Evolutionary conservation across 2,329 filamentous ascomycete genomes (phyloP).

Genomic region (Paracoccidioides lutzii): DNA sequence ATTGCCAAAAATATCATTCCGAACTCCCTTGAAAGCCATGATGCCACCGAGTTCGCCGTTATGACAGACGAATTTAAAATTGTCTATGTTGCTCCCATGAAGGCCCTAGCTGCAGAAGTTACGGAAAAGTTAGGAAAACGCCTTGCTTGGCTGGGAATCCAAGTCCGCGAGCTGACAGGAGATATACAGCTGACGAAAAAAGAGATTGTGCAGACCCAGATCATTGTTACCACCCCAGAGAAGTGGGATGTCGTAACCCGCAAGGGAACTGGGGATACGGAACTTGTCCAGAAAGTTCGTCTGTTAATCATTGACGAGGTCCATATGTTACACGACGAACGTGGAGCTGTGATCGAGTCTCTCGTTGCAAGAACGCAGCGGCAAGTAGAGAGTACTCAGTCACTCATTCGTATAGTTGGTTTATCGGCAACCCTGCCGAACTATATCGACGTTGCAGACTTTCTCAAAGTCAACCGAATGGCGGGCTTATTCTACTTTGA

Average conservation of each 20-base stretch:
- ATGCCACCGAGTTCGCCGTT: conserved; percentile 69
- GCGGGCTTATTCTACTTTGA: conserved; percentile 96
- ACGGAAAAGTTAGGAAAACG: conserved; percentile 88
- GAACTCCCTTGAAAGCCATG: conserved; percentile 60
- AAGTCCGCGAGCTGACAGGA: conserved; percentile 86
- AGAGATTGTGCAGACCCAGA: conserved; percentile 90
- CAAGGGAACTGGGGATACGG: conserved; percentile 93
- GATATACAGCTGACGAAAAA: conserved; percentile 98
- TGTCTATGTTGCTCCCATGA: conserved; percentile 98
- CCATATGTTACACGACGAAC: conserved; percentile 97
- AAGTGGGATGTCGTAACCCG: conserved; percentile 99
- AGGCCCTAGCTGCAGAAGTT: conserved; percentile 89
- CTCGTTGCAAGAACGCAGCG: conserved; percentile 88
- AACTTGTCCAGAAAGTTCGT: conserved; percentile 92
- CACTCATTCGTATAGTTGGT: conserved; percentile 87
- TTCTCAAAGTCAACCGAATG: conserved; percentile 86
- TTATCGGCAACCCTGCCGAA: conserved; percentile 93
- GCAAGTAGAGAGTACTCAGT: conserved; percentile 96
- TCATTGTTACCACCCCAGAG: conserved; percentile 96
- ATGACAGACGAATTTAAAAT: conserved; percentile 87
- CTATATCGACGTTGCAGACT: conserved; percentile 92
- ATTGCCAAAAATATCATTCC: conserved; percentile 75
- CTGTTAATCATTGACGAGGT: conserved; percentile 97
- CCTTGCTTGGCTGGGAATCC: conserved; percentile 83
- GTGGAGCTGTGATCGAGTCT: conserved; percentile 89